Conservation (phyloP, 2,329 filamentous ascomycete genomes). For the Botrytis hyacinthi region DNA sequence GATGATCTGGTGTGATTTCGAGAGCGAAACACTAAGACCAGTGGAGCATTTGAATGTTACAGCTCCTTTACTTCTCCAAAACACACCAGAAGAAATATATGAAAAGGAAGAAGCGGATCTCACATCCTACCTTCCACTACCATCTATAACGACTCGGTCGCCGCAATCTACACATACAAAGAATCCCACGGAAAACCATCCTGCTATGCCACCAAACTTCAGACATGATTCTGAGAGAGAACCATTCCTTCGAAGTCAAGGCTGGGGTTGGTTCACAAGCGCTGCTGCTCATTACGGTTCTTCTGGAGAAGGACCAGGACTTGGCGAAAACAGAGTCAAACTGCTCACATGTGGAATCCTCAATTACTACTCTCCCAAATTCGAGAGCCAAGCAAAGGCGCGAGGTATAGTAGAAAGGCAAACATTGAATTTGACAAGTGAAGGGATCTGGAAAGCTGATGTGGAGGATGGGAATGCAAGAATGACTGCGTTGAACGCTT, state of each 20-base stretch:
- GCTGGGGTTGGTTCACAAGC: conserved; percentile 48
- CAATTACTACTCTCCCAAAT: conserved; percentile 46
- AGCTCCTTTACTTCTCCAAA: conserved; percentile 41
- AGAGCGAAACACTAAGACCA: conserved; percentile 44
- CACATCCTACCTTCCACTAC: conserved; percentile 41
- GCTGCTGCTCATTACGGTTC: conserved; percentile 46
- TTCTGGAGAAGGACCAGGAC: conserved; percentile 41
- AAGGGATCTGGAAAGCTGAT: conserved; percentile 42
- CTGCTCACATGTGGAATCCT: conserved; percentile 45
- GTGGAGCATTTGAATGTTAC: conserved; percentile 48
- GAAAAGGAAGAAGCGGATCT: conserved; percentile 20
- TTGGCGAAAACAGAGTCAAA: conserved; percentile 45
- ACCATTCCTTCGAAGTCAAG: conserved; percentile 43
- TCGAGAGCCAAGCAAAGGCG: conserved; percentile 37
- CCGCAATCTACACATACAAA: conserved; percentile 34
- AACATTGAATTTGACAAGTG: conserved; percentile 44
- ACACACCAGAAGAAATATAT: conserved; percentile 20
- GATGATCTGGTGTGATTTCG: conserved; percentile 53
- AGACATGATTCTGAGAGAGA: conserved; percentile 37
- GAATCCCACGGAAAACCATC: conserved; percentile 37
- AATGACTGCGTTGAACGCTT: conserved; percentile 36
- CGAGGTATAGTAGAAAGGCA: conserved; percentile 40
- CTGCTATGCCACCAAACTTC: conserved; percentile 42
- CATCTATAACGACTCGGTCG: conserved; percentile 41
- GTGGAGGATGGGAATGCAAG: conserved; percentile 30